Conservation (phyloP, 176 grass and related monocot genomes). For the Ensete glaucum region DNA sequence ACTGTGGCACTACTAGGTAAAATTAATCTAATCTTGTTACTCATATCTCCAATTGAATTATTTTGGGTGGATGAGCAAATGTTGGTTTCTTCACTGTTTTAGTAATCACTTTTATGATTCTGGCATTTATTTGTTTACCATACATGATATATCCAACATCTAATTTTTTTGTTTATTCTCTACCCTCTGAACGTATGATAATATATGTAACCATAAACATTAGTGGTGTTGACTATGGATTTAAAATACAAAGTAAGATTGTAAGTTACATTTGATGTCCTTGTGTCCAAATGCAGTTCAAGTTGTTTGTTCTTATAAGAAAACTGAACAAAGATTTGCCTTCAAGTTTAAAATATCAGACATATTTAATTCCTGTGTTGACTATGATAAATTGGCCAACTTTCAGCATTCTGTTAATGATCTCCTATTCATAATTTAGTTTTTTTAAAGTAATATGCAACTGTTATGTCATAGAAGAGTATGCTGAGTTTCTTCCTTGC, state of each 20-base stretch:
- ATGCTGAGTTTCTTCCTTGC: too few species aligned
- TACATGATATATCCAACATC: neutral
- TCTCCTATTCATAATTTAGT: too few species aligned
- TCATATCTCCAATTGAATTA: neutral
- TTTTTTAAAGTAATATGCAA: too few species aligned
- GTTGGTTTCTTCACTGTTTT: neutral
- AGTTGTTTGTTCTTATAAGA: too few species aligned
- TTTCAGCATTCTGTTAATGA: neutral
- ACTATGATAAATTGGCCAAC: too few species aligned
- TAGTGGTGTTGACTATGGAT: neutral
- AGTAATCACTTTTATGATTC: neutral
- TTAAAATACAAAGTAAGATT: too few species aligned
- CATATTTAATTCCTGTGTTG: too few species aligned
- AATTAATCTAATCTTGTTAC: neutral
- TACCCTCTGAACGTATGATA: neutral
- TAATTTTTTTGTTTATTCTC: neutral
- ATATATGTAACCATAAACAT: neutral
- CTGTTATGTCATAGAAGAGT: too few species aligned
- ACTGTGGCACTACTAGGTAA: conserved; percentile 95
- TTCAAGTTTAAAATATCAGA: too few species aligned
- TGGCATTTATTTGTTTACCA: neutral
- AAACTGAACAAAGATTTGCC: too few species aligned
- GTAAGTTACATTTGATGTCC: too few species aligned
- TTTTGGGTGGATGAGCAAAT: neutral
- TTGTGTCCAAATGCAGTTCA: too few species aligned